Base-by-base conservation (phyloP, 768 basidiomycete species). In the Lactarius deliciosus region DNA sequence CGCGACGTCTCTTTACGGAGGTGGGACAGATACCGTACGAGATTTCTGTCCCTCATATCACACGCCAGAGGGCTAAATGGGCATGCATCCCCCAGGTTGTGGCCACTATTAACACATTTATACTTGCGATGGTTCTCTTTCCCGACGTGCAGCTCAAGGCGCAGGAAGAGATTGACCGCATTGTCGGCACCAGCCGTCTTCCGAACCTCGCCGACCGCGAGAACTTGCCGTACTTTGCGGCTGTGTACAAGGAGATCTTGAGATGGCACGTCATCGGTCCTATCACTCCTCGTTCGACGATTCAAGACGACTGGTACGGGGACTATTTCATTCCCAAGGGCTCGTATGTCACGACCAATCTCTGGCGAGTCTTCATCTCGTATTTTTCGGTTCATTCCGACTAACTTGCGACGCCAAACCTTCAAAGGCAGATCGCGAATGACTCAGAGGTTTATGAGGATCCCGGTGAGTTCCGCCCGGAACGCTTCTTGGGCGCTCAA, bases 161-260 rank as follows among this genome's bases (percentile, higher is more conserved):
- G 22, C 74, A 73, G 43, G 68, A 61, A 45, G 74, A 75, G 47
- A 55, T 75, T 13, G 74, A 73, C 34, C 43, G 60, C 10, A 64
- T 73, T 8, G 50, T 74, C 9, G 74, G 74, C 3, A 1, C 25
- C 5, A 34, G 50, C 38, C 62, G 73, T 15, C 60, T 73, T 10
- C 74, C 74, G 4, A 67, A n/a, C 5, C 40, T 69, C 30, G 41
- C 61, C 2, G 73, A 73, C 15, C 43, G 64, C 47, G 66, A 60
- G n/a, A n/a, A 38, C 40, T 59, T 75, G 18, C 74, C 74, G 9
- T 75, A 75, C 57, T 47, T 73, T 30, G 65, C 66, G 1, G 73
- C 73, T 13, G 15, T 75, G 16, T 53, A 72, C 53, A 69, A 71
- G 59, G 74, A 75, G 64, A 57, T 67, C 25, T 36, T 74, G 36